Conservation (phyloP, 2,329 filamentous ascomycete species). For the Passalora sequoiae region DNA sequence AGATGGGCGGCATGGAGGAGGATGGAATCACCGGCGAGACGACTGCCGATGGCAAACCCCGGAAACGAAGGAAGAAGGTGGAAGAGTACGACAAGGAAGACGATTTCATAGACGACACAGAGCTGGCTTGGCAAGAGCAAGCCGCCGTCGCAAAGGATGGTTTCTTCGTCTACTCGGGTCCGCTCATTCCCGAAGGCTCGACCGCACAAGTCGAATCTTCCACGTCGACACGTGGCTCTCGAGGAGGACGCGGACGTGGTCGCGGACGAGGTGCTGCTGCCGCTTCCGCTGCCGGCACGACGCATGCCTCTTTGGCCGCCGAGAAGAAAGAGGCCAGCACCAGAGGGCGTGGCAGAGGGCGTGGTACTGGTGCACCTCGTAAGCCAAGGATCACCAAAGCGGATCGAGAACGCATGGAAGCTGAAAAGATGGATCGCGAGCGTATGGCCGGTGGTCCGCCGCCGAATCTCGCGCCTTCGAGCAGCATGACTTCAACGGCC, state of each 20-base stretch:
- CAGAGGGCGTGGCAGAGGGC: slow-evolving; percentile 34
- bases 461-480: background rate
- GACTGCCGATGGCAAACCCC: slow-evolving; percentile 66
- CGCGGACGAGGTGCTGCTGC: slow-evolving; percentile 46
- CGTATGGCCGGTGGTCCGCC: slow-evolving; percentile 34
- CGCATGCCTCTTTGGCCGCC: slow-evolving; percentile 29
- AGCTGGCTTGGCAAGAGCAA: slow-evolving; percentile 91
- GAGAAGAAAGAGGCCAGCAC: slow-evolving; percentile 23
- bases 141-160: slow-evolving; percentile 91
- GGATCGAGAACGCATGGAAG: slow-evolving; percentile 73
- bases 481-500: background rate
- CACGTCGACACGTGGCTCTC: slow-evolving; percentile 14
- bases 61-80: slow-evolving; percentile 67
- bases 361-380: slow-evolving; percentile 59
- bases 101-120: slow-evolving; percentile 79
- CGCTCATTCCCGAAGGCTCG: slow-evolving; percentile 79
- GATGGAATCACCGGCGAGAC: slow-evolving; percentile 53
- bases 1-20: slow-evolving; percentile 65
- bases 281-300: slow-evolving; percentile 35
- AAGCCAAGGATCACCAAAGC: slow-evolving; percentile 85
- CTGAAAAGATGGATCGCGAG: slow-evolving; percentile 73
- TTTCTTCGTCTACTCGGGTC: slow-evolving; percentile 96
- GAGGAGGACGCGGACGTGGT: slow-evolving; percentile 23
- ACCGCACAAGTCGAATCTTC: slow-evolving; percentile 39
- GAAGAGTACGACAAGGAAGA: slow-evolving; percentile 65